These are phyloP conservation scores for Musa beccarii DNA, from an alignment of 176 grass and related monocot genomes.

Conservation along the genomic window DNA sequence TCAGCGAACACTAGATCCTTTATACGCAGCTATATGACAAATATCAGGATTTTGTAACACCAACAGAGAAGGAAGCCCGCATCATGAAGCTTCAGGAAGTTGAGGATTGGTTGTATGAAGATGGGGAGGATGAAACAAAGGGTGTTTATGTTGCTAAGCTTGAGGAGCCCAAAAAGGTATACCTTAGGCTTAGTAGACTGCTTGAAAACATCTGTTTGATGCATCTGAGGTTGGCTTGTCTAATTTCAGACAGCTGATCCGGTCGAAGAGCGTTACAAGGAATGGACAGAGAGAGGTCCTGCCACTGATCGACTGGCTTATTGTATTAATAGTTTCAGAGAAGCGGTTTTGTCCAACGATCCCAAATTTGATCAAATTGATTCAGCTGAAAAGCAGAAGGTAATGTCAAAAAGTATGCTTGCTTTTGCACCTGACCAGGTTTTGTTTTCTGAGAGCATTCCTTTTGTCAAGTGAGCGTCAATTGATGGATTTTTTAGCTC, in stretches of 20 bases:
- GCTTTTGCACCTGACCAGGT: too few species aligned
- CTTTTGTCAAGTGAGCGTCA: too few species aligned
- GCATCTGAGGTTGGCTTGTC: not conserved
- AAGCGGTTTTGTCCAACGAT: conserved; percentile 63
- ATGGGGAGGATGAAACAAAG: conserved; percentile 94
- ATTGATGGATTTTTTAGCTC: too few species aligned
- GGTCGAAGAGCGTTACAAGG: conserved; percentile 55
- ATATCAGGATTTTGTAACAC: conserved; percentile 54
- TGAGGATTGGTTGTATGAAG: conserved; percentile 98
- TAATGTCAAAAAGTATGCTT: not conserved
- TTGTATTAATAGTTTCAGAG: conserved; percentile 82
- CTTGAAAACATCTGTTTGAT: too few species aligned
- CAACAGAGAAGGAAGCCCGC: conserved; percentile 59
- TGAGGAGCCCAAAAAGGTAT: conserved; percentile 71
- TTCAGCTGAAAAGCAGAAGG: conserved; percentile 81
- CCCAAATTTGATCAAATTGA: conserved; percentile 82
- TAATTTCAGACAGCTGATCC: conserved; percentile 50
- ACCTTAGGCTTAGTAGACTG: too few species aligned
- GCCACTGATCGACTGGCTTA: conserved; percentile 49
- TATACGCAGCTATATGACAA: conserved; percentile 54
- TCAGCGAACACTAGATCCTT: conserved; percentile 2
- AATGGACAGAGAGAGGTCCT: conserved; percentile 65
- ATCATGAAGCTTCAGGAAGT: conserved; percentile 70
- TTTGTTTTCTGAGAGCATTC: too few species aligned
- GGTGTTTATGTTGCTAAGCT: conserved; percentile 92